Percentiles rank a stretch among this genome's conserved stretches.
phyloP scores from a whole-genome alignment of 2,329 filamentous ascomycete genomes.

The Colletotrichum destructivum region DNA sequence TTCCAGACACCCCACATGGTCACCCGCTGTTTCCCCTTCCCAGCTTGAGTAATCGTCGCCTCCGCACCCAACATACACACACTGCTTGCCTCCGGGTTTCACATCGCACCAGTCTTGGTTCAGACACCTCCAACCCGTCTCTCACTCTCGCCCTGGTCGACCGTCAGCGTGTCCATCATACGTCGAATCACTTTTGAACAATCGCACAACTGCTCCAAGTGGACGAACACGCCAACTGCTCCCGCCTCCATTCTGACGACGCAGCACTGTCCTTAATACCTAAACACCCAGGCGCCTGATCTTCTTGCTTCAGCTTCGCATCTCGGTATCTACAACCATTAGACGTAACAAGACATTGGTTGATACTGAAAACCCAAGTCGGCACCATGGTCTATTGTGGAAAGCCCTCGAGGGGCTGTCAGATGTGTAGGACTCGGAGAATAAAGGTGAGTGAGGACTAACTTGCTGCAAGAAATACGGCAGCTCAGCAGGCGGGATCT shows the following conservation, averaged over 20 bases:
- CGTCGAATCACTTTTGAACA: constrained; percentile 5
- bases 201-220: not conserved
- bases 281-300: not conserved
- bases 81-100: constrained; percentile 18
- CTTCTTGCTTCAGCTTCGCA: not conserved
- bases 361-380: not conserved
- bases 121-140: constrained; percentile 12
- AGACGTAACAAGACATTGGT: constrained; percentile 50
- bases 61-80: constrained; percentile 4
- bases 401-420: constrained; percentile 78
- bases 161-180: constrained; percentile 20
- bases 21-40: not conserved
- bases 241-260: not conserved
- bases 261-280: not conserved
- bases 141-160: constrained; percentile 19
- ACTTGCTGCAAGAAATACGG: not conserved
- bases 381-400: constrained; percentile 75
- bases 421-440: constrained; percentile 80
- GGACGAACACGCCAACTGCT: not conserved
- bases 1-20: constrained; percentile 16
- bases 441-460: constrained; percentile 75
- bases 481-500: not conserved
- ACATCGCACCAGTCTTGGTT: constrained; percentile 2
- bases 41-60: constrained; percentile 1
- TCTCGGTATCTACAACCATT: not conserved